Conservation (phyloP, 176 grass and related monocot species). For the sorghum (Sorghum bicolor) region DNA sequence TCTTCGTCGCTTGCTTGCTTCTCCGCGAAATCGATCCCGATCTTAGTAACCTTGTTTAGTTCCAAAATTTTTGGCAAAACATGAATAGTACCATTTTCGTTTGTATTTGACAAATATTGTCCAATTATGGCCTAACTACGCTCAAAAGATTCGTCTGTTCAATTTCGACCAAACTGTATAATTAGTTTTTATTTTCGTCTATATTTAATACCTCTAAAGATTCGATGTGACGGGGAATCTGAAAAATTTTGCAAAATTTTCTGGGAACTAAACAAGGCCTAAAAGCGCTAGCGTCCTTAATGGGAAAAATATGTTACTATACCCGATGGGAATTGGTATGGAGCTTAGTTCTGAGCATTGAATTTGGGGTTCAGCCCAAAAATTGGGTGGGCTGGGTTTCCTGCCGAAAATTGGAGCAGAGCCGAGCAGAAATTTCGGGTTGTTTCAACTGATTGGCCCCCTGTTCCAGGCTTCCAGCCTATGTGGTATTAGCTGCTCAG, state of each 20-base stretch:
- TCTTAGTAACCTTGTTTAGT: no score
- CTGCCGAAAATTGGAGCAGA: neutral
- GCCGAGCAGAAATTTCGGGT: neutral
- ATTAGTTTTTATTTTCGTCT: no score
- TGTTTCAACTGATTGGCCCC: neutral
- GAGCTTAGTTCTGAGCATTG: neutral
- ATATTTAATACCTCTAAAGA: no score
- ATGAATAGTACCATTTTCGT: no score
- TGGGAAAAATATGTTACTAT: neutral
- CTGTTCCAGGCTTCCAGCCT: neutral
- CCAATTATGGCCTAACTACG: no score
- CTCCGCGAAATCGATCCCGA: neutral
- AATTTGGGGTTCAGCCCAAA: neutral
- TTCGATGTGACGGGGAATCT: no score
- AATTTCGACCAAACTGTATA: no score
- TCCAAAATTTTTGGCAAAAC: no score
- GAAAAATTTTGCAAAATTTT: no score
- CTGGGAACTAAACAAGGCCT: no score
- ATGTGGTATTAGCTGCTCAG: neutral
- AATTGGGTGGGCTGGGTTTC: neutral
- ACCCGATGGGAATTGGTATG: neutral
- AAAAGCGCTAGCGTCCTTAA: neutral
- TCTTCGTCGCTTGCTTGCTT: neutral
- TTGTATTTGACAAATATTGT: no score
- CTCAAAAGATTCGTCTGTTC: no score